Percentiles rank a stretch among this genome's conserved stretches.
Evolutionary conservation across 2,329 filamentous ascomycete genomes (phyloP).

Genomic region (Hypomyces rosellus): DNA sequence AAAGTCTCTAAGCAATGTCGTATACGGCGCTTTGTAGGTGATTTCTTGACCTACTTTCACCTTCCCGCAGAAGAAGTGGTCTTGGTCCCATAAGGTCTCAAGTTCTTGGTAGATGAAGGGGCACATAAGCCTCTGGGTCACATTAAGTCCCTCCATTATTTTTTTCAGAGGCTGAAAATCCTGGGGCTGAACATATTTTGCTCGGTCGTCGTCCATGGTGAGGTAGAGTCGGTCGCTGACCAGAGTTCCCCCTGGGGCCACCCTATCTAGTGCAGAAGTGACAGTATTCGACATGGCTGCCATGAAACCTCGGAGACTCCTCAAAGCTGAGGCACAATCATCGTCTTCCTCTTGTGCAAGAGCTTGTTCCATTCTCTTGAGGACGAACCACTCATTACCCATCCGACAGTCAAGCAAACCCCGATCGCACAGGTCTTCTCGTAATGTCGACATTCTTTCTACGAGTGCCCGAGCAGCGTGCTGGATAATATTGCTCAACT

Average conservation of each 20-base stretch:
- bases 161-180: conserved; percentile 19
- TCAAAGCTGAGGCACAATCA: conserved; percentile 11
- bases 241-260: background rate
- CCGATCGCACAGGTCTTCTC: conserved; percentile 18
- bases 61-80: background rate
- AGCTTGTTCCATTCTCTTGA: conserved; percentile 21
- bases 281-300: conserved; percentile 13
- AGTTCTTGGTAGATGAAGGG: conserved; percentile 30
- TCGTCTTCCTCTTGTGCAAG: conserved; percentile 14
- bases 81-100: conserved; percentile 4
- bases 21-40: background rate
- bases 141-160: conserved; percentile 23
- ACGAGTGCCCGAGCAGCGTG: conserved; percentile 50
- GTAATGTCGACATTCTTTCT: conserved; percentile 33
- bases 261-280: conserved; percentile 13
- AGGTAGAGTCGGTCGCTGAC: too few relatives aligned
- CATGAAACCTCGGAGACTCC: conserved; percentile 18
- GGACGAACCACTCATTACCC: conserved; percentile 29
- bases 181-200: conserved; percentile 28
- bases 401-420: conserved; percentile 24
- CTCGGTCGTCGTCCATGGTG: conserved; percentile 29
- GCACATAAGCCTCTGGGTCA: conserved; percentile 24
- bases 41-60: background rate
- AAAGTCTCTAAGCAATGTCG: background rate
- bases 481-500: conserved; percentile 50